phyloP scores from a whole-genome alignment of 768 basidiomycete species.

The Lactifluus rugatus region DNA sequence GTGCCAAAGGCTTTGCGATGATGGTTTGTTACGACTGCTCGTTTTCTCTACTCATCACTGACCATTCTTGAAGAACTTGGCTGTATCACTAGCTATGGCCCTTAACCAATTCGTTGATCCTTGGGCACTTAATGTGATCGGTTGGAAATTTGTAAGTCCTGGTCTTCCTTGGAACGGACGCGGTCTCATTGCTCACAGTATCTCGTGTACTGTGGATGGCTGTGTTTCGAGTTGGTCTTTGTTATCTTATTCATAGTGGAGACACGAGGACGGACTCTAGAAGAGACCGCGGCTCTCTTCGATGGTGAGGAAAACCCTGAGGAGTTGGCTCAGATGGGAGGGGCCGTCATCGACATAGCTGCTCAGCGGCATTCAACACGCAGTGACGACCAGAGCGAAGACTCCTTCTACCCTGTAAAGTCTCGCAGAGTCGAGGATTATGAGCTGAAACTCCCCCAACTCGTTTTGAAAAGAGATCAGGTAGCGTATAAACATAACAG shows the following conservation, averaged over 20 bases:
- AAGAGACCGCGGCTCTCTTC: constrained; percentile 65
- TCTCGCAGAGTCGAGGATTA: background rate
- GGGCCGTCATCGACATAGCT: constrained; percentile 39
- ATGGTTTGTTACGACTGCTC: constrained; percentile 38
- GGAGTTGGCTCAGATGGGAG: constrained; percentile 38
- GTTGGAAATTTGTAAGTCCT: constrained; percentile 33
- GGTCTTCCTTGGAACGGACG: background rate
- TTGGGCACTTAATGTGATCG: constrained; percentile 46
- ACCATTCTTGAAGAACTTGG: constrained; percentile 39
- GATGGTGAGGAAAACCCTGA: constrained; percentile 44
- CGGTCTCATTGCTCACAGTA: constrained; percentile 30
- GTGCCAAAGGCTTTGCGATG: constrained; percentile 70
- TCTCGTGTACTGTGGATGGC: constrained; percentile 55
- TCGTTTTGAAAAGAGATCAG: background rate
- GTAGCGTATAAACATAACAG: background rate
- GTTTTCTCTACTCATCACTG: background rate
- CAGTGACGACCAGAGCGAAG: background rate
- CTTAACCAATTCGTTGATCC: constrained; percentile 80
- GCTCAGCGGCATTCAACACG: background rate
- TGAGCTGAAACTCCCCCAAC: background rate
- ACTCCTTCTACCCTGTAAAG: background rate
- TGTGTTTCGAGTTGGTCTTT: constrained; percentile 51
- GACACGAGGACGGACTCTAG: constrained; percentile 58
- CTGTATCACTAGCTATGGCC: constrained; percentile 54
- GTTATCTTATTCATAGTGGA: constrained; percentile 47